A percentile compares a stretch with the other conserved stretches of the same genome.
These are phyloP conservation scores for Populus alba DNA, from an alignment of 345 rosid species.

Conservation along the genomic window DNA sequence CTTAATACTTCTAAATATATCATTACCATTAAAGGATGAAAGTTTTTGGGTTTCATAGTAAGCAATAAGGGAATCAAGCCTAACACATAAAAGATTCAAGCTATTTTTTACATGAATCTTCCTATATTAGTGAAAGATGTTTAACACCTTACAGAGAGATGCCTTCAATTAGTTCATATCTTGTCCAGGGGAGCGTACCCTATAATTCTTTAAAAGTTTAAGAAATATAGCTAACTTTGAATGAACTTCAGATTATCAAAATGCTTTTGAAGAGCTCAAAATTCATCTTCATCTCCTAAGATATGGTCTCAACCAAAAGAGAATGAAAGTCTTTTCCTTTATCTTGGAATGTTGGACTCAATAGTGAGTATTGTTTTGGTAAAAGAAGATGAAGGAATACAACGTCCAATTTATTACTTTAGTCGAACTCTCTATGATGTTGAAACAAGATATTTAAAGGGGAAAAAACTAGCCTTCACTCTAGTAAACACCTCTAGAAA, in stretches of 20 bases:
- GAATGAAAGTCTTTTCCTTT: neutral
- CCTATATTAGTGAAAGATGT: neutral
- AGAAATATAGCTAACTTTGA: too few species aligned
- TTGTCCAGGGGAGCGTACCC: too few species aligned
- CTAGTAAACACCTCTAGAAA: neutral
- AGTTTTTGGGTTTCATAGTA: neutral
- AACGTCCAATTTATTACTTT: neutral
- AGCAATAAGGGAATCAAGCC: neutral
- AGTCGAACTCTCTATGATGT: neutral
- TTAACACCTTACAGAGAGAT: neutral
- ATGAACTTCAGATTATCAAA: too few species aligned
- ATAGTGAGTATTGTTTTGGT: neutral
- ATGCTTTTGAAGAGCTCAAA: too few species aligned
- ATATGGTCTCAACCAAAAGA: neutral
- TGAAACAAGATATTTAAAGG: neutral
- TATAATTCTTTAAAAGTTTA: too few species aligned
- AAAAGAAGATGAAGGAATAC: neutral
- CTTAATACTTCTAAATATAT: too few species aligned
- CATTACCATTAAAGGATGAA: too few species aligned
- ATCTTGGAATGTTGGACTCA: neutral
- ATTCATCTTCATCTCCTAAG: neutral
- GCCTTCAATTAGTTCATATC: too few species aligned
- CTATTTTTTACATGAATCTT: neutral
- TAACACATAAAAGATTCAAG: too few species aligned
- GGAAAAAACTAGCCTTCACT: neutral